Conservation (phyloP, 192 early-diverging fungal genomes). For the Funneliformis geosporum region DNA sequence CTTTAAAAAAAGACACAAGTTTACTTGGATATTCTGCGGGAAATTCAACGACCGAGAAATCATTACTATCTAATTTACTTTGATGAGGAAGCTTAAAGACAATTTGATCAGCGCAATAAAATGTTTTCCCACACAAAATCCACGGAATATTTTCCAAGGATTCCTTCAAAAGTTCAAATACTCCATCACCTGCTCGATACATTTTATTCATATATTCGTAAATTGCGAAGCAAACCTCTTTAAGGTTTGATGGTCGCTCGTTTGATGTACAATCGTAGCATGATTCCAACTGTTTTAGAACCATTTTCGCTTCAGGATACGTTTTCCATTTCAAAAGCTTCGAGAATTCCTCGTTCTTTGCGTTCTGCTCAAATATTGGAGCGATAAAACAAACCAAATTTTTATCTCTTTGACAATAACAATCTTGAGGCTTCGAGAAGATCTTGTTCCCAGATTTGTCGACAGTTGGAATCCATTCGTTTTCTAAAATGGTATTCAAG, state of each 20-base stretch:
- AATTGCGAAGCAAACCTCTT: background rate
- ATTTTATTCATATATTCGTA: background rate
- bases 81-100: too few species aligned
- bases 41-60: too few species aligned
- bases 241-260: background rate
- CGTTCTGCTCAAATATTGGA: background rate
- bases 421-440: background rate
- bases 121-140: background rate
- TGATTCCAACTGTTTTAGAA: background rate
- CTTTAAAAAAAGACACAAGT: too few species aligned
- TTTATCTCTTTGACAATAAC: background rate
- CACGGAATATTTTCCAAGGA: background rate
- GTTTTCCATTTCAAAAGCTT: background rate
- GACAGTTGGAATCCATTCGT: background rate
- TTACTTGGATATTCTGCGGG: too few species aligned
- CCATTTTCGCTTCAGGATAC: background rate
- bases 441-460: background rate
- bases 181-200: background rate
- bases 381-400: background rate
- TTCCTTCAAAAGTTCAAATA: background rate
- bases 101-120: background rate
- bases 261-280: background rate
- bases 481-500: background rate
- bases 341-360: background rate
- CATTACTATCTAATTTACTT: too few species aligned